Conservation (phyloP, 495 filamentous ascomycete species). For the Parathielavia appendiculata region DNA sequence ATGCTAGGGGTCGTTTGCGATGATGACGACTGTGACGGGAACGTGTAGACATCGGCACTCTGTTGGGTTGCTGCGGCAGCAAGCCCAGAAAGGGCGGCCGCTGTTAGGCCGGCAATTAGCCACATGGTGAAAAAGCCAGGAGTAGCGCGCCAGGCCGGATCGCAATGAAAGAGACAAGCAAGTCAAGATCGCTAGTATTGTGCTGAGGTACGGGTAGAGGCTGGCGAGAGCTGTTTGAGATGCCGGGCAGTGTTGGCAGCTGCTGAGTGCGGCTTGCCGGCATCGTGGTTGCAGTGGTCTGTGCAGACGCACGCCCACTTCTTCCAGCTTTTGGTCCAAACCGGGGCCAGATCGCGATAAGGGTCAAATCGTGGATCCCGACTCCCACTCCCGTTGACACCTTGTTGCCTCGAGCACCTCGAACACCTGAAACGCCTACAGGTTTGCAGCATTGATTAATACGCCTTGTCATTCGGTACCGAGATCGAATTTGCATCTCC, state of each 20-base stretch:
- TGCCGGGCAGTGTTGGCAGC: no score
- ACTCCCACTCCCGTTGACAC: neutral
- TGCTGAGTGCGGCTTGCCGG: no score
- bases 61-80: slow-evolving; percentile 23
- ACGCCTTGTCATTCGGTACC: no score
- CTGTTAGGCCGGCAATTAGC: slow-evolving; percentile 24
- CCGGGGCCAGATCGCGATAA: neutral
- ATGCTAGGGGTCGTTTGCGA: slow-evolving; percentile 22
- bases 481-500: no score
- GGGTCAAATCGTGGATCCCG: neutral
- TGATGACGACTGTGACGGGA: slow-evolving; percentile 20
- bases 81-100: slow-evolving; percentile 29
- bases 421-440: no score
- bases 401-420: neutral
- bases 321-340: neutral
- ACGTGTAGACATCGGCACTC: slow-evolving; percentile 30
- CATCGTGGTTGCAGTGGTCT: no score
- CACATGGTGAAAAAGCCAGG: slow-evolving; percentile 25
- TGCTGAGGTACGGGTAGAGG: no score
- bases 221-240: no score
- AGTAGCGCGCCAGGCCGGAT: neutral
- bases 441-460: no score
- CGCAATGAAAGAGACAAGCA: neutral
- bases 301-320: no score
- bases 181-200: no score